Percentiles rank a stretch among this genome's conserved stretches.
Conservation (phyloP, 2,329 filamentous ascomycete genomes). For the Verticillium longisporum region DNA sequence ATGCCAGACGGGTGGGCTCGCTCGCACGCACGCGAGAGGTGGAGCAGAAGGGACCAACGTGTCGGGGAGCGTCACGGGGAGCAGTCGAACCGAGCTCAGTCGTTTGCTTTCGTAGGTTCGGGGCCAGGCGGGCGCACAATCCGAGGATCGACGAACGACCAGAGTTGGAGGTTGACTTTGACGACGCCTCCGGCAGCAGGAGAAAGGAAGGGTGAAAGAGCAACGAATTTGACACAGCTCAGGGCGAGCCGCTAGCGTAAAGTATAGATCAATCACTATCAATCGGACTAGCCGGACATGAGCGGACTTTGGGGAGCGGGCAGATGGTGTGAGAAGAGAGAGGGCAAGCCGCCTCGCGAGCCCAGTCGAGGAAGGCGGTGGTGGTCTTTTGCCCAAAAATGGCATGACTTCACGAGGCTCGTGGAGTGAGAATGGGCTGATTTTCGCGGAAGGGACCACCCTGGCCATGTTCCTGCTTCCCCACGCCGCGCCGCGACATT, state of each 20-base stretch:
- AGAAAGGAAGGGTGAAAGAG: neutral
- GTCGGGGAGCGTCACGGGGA: neutral
- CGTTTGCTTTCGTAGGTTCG: neutral
- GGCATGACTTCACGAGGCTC: conserved; percentile 3
- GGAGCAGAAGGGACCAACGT: neutral
- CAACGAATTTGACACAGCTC: too few species aligned
- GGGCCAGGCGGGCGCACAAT: neutral
- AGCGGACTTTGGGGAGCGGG: neutral
- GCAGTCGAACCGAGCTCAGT: neutral
- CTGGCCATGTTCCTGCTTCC: conserved; percentile 1
- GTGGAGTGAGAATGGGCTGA: conserved; percentile 5
- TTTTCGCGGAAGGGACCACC: neutral
- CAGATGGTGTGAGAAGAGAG: neutral
- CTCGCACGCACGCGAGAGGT: neutral
- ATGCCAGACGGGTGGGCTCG: neutral
- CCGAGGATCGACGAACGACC: neutral
- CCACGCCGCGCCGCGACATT: conserved; percentile 1
- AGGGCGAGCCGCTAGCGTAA: neutral
- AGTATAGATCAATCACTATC: neutral
- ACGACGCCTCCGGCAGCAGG: neutral
- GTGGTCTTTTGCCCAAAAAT: neutral
- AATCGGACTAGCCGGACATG: neutral
- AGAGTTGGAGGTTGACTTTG: too few species aligned
- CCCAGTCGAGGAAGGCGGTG: neutral
- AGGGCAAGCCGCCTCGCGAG: neutral